Evolutionary conservation across 179 eudicot species (phyloP).

Genomic region (Drosera spatulata): DNA sequence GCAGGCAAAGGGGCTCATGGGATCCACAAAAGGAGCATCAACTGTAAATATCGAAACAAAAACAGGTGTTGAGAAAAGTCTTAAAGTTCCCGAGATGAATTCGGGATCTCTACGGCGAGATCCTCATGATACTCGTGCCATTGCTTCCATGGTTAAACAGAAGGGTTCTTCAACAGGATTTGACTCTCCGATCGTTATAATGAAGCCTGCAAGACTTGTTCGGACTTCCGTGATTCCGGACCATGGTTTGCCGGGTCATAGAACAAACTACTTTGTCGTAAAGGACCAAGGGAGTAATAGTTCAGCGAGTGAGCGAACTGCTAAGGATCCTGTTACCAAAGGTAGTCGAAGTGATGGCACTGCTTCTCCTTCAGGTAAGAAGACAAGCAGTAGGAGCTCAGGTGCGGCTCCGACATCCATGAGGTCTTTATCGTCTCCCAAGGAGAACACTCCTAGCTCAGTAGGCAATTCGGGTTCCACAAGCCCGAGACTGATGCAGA

Average conservation of each 20-base stretch:
- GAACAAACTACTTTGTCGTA: conserved; percentile 21
- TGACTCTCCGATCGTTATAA: conserved; percentile 85
- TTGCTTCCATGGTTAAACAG: conserved; percentile 28
- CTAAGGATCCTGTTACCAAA: conserved; percentile 32
- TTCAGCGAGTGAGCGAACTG: conserved; percentile 17
- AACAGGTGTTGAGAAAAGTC: conserved; percentile 21
- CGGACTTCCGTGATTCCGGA: conserved; percentile 48
- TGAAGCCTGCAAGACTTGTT: conserved; percentile 89
- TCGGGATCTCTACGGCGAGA: conserved; percentile 22
- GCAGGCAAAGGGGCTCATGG: conserved; percentile 68
- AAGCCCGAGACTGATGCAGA: conserved; percentile 64
- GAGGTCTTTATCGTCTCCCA: conserved; percentile 29
- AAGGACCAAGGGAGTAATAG: conserved; percentile 19
- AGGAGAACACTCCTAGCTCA: conserved; percentile 31
- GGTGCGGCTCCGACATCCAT: conserved; percentile 27
- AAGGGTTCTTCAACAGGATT: conserved; percentile 19
- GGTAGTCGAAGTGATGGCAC: conserved; percentile 24
- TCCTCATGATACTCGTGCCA: conserved; percentile 12
- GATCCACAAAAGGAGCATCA: conserved; percentile 20
- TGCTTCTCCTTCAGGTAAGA: conserved; percentile 25
- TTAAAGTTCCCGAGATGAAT: conserved; percentile 18
- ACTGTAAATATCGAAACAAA: conserved; percentile 18
- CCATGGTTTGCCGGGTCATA: conserved; percentile 29
- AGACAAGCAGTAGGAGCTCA: conserved; percentile 24
- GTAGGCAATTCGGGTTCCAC: conserved; percentile 50